Evolutionary conservation across 2,329 filamentous ascomycete species (phyloP).

Genomic region (Aspergillus novoparasiticus): DNA sequence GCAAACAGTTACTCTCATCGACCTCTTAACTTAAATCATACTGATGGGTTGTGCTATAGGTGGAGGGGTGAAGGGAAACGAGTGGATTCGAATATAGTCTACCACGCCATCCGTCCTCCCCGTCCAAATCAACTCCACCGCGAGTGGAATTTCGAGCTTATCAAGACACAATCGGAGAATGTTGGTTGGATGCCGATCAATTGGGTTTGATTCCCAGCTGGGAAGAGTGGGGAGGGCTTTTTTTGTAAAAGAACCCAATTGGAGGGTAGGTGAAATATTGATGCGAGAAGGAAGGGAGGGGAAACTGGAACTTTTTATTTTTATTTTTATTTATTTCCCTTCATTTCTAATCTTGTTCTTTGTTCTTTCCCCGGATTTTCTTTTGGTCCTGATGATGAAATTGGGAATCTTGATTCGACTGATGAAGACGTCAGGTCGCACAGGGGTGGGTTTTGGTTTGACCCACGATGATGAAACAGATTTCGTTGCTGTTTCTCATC

Average conservation of each 20-base stretch:
- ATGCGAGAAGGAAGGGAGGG: background rate
- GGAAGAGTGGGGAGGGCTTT: background rate
- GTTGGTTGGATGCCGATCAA: conserved; percentile 6
- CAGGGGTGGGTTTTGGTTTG: background rate
- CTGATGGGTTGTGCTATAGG: background rate
- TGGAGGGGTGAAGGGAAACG: background rate
- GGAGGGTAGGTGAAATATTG: background rate
- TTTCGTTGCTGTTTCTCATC: background rate
- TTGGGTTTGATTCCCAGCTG: background rate
- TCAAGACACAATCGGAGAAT: background rate
- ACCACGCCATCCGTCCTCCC: background rate
- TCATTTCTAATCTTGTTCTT: no score
- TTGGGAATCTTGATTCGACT: background rate
- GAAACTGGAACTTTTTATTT: background rate
- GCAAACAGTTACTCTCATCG: background rate
- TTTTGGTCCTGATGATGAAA: background rate
- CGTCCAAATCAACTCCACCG: background rate
- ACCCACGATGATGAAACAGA: conserved; percentile 4
- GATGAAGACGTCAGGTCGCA: background rate
- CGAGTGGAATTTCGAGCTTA: background rate
- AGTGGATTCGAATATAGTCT: background rate
- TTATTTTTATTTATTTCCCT: no score
- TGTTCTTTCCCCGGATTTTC: background rate
- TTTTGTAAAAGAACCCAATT: background rate
- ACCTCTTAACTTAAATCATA: background rate